phyloP scores from a whole-genome alignment of 2,329 filamentous ascomycete species.

The Thielaviopsis populi region DNA sequence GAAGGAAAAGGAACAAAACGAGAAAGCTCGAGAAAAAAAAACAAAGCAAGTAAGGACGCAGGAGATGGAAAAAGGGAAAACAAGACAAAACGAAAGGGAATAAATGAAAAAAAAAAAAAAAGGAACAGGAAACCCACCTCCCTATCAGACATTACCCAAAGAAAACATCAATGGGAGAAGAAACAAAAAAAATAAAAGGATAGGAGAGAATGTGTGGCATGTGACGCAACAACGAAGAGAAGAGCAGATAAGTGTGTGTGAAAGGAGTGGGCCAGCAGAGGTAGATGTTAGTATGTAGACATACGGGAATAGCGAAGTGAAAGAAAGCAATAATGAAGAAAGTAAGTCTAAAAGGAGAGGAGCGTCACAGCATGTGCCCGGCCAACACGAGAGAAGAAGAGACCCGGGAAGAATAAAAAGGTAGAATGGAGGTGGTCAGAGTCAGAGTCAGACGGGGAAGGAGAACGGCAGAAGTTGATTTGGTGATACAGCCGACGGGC shows the following conservation, averaged over 20 bases:
- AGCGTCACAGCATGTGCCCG: neutral
- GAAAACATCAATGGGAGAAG: neutral
- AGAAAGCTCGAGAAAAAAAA: conserved; percentile 5
- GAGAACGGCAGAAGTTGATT: neutral
- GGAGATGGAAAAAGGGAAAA: neutral
- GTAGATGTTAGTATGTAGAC: neutral
- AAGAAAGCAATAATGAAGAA: neutral
- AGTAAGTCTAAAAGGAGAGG: conserved; percentile 1
- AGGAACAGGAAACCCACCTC: neutral
- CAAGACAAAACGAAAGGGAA: neutral
- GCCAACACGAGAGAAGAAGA: neutral
- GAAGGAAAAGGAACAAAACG: conserved; percentile 4
- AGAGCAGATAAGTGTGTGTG: neutral
- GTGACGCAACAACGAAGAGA: conserved; percentile 3
- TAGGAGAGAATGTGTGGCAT: neutral
- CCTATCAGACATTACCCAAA: neutral
- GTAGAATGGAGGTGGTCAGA: no score
- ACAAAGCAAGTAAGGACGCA: neutral
- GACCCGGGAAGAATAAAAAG: no score
- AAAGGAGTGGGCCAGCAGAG: neutral
- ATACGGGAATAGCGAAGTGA: neutral
- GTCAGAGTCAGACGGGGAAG: neutral
- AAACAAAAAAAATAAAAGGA: neutral
- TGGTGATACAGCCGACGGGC: neutral
- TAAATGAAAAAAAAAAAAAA: neutral